These are phyloP conservation scores for Aspergillus biplanus DNA, from an alignment of 495 filamentous ascomycete genomes.

Conservation along the genomic window DNA sequence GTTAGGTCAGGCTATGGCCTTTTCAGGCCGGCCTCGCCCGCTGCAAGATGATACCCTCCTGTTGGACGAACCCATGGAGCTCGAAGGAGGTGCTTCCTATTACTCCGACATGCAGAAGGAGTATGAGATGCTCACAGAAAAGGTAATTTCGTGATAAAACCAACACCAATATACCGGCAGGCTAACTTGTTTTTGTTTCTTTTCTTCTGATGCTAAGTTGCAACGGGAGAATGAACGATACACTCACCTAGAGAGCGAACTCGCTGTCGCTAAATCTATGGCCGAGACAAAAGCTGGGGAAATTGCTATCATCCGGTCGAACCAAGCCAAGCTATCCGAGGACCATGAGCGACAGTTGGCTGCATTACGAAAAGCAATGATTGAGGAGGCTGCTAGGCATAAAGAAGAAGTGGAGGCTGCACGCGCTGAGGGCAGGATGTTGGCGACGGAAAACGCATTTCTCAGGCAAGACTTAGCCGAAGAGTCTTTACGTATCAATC, in stretches of 20 bases:
- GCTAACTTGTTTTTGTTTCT: slow-evolving; percentile 27
- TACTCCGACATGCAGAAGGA: slow-evolving; percentile 12
- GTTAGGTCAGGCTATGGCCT: slow-evolving; percentile 33
- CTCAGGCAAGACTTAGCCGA: slow-evolving; percentile 67
- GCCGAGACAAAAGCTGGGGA: slow-evolving; percentile 64
- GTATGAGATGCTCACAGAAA: slow-evolving; percentile 35
- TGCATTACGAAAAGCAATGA: slow-evolving; percentile 56
- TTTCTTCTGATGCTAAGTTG: slow-evolving; percentile 40
- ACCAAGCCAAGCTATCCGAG: slow-evolving; percentile 56
- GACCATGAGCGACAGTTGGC: slow-evolving; percentile 59
- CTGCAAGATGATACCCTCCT: slow-evolving; percentile 18
- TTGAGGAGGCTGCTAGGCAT: slow-evolving; percentile 57
- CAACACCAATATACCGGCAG: not conserved
- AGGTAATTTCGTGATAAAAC: slow-evolving; percentile 25
- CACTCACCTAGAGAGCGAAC: slow-evolving; percentile 44
- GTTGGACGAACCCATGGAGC: slow-evolving; percentile 22
- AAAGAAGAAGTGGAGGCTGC: slow-evolving; percentile 60
- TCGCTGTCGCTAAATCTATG: slow-evolving; percentile 52
- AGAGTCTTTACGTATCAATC: slow-evolving; percentile 52
- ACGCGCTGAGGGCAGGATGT: slow-evolving; percentile 59
- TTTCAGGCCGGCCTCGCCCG: slow-evolving; percentile 26
- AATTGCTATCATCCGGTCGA: slow-evolving; percentile 68
- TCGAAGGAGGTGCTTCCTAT: slow-evolving; percentile 18
- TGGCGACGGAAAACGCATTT: slow-evolving; percentile 67
- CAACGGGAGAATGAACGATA: slow-evolving; percentile 51